Percentiles rank a stretch among this genome's conserved stretches.
These are phyloP conservation scores for Rossbeevera mucosa DNA, from an alignment of 768 basidiomycete genomes.

Conservation along the genomic window DNA sequence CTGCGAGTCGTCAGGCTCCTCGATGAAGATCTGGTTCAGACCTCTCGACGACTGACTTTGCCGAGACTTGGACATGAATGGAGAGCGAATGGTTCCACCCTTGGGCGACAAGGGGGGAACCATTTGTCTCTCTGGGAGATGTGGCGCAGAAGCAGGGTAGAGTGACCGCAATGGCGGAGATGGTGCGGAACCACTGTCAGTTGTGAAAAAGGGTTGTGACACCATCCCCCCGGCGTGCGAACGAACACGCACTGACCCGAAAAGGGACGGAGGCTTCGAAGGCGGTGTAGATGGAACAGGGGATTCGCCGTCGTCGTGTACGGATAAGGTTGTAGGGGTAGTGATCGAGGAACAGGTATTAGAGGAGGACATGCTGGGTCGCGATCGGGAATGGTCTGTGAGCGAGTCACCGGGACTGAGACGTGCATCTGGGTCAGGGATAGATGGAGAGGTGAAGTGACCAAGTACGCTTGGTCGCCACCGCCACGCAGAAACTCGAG, in stretches of 20 bases:
- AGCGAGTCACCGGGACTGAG: conserved; percentile 39
- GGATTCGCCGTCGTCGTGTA: conserved; percentile 39
- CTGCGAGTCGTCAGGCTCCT: conserved; percentile 26
- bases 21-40: conserved; percentile 22
- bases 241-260: conserved; percentile 31
- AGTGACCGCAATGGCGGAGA: conserved; percentile 37
- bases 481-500: conserved; percentile 33
- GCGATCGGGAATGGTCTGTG: conserved; percentile 46
- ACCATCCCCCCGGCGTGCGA: conserved; percentile 23
- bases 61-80: conserved; percentile 26
- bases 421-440: conserved; percentile 41
- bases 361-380: conserved; percentile 59
- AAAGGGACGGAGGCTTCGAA: conserved; percentile 31
- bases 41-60: conserved; percentile 7
- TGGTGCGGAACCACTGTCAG: conserved; percentile 19
- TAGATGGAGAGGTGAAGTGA: conserved; percentile 52
- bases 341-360: conserved; percentile 50
- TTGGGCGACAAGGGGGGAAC: conserved; percentile 28
- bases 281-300: conserved; percentile 36
- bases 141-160: conserved; percentile 36
- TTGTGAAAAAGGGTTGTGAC: conserved; percentile 34
- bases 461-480: conserved; percentile 66
- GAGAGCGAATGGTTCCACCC: conserved; percentile 29
- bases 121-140: conserved; percentile 36
- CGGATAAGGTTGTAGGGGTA: conserved; percentile 28